Percentiles rank a stretch among this genome's conserved stretches.
These are phyloP conservation scores for Camelina hispida DNA, from an alignment of 345 rosid genomes.

Conservation along the genomic window DNA sequence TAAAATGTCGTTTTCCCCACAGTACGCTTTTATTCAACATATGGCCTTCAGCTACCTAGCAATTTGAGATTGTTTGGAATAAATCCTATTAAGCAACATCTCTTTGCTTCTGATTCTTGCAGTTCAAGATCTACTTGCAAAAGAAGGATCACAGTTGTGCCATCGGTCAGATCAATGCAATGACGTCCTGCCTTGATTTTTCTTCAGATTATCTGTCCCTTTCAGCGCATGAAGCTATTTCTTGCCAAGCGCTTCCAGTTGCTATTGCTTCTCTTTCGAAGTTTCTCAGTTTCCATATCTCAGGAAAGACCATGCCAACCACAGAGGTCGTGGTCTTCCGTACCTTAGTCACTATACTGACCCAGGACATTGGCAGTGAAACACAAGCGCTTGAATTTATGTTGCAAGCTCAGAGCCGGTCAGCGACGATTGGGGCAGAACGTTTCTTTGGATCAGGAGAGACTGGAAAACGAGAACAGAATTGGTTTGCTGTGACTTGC, in stretches of 20 bases:
- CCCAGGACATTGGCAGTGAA: conserved; percentile 62
- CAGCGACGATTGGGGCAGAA: conserved; percentile 70
- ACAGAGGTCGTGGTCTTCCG: conserved; percentile 86
- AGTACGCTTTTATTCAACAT: neutral
- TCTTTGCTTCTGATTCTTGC: conserved; percentile 46
- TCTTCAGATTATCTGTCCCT: conserved; percentile 83
- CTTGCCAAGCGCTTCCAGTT: conserved; percentile 75
- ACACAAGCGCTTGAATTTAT: conserved; percentile 64
- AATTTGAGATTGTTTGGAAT: conserved; percentile 27
- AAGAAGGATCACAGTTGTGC: conserved; percentile 62
- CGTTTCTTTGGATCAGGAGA: conserved; percentile 82
- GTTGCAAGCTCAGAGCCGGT: conserved; percentile 59
- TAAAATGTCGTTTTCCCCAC: conserved; percentile 37
- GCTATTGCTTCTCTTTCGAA: conserved; percentile 81
- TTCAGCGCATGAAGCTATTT: conserved; percentile 96
- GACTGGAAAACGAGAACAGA: conserved; percentile 72
- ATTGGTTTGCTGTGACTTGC: conserved; percentile 85
- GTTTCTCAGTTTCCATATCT: conserved; percentile 63
- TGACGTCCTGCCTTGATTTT: conserved; percentile 79
- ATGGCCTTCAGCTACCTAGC: neutral
- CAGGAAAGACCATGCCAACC: conserved; percentile 69
- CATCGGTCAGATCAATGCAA: conserved; percentile 72
- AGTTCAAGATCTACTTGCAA: conserved; percentile 87
- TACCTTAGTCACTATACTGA: conserved; percentile 69
- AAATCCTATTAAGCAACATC: conserved; percentile 17